phyloP scores from a whole-genome alignment of 2,329 filamentous ascomycete species.

The Exutisphaerella laricina region DNA sequence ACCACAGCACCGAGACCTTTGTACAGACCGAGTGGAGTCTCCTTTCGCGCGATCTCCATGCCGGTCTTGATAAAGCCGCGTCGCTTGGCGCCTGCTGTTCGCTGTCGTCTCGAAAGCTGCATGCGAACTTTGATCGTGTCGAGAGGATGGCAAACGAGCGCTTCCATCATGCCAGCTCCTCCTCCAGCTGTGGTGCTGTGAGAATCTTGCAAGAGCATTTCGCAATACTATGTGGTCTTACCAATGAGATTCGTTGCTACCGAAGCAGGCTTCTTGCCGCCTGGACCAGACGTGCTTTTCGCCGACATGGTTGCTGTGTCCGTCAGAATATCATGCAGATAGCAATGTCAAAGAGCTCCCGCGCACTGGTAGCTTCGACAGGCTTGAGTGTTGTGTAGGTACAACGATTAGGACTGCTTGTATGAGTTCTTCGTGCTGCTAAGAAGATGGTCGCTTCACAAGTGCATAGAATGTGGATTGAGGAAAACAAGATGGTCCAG shows the following conservation, averaged over 20 bases:
- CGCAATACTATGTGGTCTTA: too few species aligned
- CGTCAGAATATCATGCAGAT: too few species aligned
- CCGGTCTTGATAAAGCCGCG: conserved; percentile 87
- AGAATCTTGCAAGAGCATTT: too few species aligned
- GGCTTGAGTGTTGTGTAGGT: too few species aligned
- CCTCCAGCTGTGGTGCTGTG: conserved; percentile 66
- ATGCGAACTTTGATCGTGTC: conserved; percentile 99
- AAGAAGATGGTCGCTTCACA: too few species aligned
- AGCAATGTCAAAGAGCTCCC: too few species aligned
- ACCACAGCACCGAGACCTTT: conserved; percentile 96
- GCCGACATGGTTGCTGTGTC: conserved; percentile 58
- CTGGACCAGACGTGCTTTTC: conserved; percentile 51
- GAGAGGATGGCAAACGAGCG: conserved; percentile 88
- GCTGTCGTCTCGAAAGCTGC: conserved; percentile 87
- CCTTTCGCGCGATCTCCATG: conserved; percentile 75
- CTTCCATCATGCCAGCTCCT: conserved; percentile 99
- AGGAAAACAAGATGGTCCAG: conserved; percentile 5
- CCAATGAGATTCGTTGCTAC: conserved; percentile 88
- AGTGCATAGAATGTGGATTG: conserved; percentile 4
- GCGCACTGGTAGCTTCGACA: too few species aligned
- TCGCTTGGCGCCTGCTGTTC: conserved; percentile 71
- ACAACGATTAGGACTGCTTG: too few species aligned
- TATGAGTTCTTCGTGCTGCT: too few species aligned
- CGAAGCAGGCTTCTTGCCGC: conserved; percentile 71
- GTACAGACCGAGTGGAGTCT: conserved; percentile 90